These are phyloP conservation scores for Lippia alba DNA, from an alignment of 305 asterid genomes.

Conservation along the genomic window DNA sequence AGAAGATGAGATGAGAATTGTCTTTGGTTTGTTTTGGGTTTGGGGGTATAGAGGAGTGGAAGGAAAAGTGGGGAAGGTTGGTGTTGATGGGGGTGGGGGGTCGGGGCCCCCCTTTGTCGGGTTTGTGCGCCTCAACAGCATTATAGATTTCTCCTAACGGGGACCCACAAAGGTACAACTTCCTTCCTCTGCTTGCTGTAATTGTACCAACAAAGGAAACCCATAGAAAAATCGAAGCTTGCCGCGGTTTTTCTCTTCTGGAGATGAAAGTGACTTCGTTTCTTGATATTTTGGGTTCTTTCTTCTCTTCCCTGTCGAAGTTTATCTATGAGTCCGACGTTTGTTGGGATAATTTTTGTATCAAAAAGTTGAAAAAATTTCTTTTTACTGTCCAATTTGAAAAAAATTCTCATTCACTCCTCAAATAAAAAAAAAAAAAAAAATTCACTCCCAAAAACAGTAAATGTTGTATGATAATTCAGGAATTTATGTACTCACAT, in stretches of 20 bases:
- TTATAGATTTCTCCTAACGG: conserved; percentile 46
- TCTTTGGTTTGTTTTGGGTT: conserved; percentile 28
- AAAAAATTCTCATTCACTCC: too few species aligned
- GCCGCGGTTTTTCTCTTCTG: conserved; percentile 5
- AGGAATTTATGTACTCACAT: too few species aligned
- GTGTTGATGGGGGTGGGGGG: background rate
- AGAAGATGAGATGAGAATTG: conserved; percentile 19
- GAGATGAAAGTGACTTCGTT: conserved; percentile 6
- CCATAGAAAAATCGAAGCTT: conserved; percentile 23
- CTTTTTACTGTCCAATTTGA: too few species aligned
- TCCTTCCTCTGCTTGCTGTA: conserved; percentile 27
- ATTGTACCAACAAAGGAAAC: conserved; percentile 37
- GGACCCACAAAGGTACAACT: conserved; percentile 32
- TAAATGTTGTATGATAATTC: too few species aligned
- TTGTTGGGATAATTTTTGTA: too few species aligned
- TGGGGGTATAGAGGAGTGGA: conserved; percentile 32
- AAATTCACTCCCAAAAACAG: too few species aligned
- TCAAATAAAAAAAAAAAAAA: too few species aligned
- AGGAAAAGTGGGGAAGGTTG: conserved; percentile 28
- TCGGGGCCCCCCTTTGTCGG: conserved; percentile 53
- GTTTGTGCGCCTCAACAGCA: conserved; percentile 54
- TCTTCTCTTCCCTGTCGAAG: background rate
- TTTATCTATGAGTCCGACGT: too few species aligned
- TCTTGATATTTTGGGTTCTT: background rate
- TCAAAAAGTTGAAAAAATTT: too few species aligned